Percentiles rank a stretch among this genome's conserved stretches.
Conservation (phyloP, 768 basidiomycete species). For the Butyriboletus loyo region DNA sequence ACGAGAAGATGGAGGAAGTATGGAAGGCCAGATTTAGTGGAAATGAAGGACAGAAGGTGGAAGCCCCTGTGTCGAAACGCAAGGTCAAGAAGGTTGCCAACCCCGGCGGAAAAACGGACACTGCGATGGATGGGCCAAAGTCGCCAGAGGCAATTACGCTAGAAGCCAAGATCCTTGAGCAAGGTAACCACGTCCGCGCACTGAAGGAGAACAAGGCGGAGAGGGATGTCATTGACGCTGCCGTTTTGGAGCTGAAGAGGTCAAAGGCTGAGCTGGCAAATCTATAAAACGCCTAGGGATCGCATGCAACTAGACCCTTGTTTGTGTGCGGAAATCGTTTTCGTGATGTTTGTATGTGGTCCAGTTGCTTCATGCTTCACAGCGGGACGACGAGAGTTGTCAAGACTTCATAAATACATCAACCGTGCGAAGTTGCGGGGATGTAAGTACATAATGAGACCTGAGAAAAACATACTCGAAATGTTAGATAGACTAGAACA, state of each 20-base stretch:
- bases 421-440: background rate
- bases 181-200: conserved; percentile 69
- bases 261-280: conserved; percentile 55
- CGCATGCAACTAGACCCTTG: background rate
- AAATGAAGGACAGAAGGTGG: conserved; percentile 39
- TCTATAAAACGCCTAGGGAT: conserved; percentile 14
- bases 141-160: conserved; percentile 68
- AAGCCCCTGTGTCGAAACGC: conserved; percentile 43
- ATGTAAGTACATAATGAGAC: background rate
- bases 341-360: background rate
- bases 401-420: background rate
- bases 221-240: conserved; percentile 44
- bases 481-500: too few species aligned
- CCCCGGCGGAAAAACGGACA: conserved; percentile 45
- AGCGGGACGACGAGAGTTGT: too few species aligned
- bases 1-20: conserved; percentile 81
- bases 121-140: conserved; percentile 51
- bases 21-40: conserved; percentile 85
- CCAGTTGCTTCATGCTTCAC: background rate
- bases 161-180: conserved; percentile 71
- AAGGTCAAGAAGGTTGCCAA: conserved; percentile 55
- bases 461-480: background rate
- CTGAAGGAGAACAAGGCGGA: conserved; percentile 52
- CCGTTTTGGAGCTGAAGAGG: conserved; percentile 61
- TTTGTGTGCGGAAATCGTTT: background rate